Base-by-base conservation (phyloP, 78 protist species). In the Speleostelium caveatum region DNA sequence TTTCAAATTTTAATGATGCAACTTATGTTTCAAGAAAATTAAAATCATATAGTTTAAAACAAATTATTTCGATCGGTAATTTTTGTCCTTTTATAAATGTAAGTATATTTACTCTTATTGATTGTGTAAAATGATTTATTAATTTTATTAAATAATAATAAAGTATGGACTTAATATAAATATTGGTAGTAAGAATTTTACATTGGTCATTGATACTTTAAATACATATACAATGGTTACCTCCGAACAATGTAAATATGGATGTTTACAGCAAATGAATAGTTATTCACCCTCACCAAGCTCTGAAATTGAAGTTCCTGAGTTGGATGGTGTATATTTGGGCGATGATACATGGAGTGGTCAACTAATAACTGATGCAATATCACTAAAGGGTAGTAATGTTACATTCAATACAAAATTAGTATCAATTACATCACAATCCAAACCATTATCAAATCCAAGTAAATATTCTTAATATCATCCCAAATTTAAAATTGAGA, bases 71-170 rank as follows among this genome's bases (percentile, higher is more conserved):
- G 0, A 60, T 83, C 41, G 91, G 91, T 39, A 83, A 83, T 58
- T 56, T 28, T 60, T 69, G 79, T 71, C 91, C 91, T 55, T 83
- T 51, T 36, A 56, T 12, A 69, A 74, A 42, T 63, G 87, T 78
- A 66, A 38, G 53, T 62, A 63, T 62, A 30, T 30, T 19, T 10
- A 68, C 24, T 68, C 24, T 1, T 42, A 42, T 68, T 35, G 35
- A 12, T 38, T 59, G 35, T 19, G 30, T 41, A 1, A 42, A 35
- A 12, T 53, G 5, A 17, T 76, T 75, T 21, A 38, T 30, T 41
- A 74, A 8, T 53, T 60, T 19, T 32, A 33, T 51, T 33, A 38
- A 19, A 35, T 51, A 26, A 24, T 36, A 16, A n/a, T 21, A 67
- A 35, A 78, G 79, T 83, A 83, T 69, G 91, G 79, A 32, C 38